phyloP scores from a whole-genome alignment of 164 flowering plant genomes.

The Taxillus chinensis region DNA sequence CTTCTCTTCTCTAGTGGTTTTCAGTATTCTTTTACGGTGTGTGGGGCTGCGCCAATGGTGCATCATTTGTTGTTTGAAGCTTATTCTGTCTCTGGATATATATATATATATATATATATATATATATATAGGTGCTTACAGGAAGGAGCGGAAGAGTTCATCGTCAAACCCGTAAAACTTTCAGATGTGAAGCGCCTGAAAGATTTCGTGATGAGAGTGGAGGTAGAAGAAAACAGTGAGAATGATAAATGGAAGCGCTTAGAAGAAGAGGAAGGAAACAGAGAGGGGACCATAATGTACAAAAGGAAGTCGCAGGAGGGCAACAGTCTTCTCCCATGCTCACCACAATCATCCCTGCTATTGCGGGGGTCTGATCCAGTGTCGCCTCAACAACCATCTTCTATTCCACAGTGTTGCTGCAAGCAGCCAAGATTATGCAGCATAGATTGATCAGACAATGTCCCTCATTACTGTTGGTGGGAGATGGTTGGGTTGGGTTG shows the following conservation, averaged over 20 bases:
- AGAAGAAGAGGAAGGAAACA: conserved; percentile 22
- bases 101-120: too few species aligned
- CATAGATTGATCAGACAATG: background rate
- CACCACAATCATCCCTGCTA: background rate
- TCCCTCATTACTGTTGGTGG: too few species aligned
- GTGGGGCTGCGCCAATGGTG: too few species aligned
- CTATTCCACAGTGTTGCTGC: conserved; percentile 4
- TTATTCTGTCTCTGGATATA: too few species aligned
- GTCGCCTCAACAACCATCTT: background rate
- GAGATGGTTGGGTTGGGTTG: too few species aligned
- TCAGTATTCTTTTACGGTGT: too few species aligned
- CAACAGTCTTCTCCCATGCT: background rate
- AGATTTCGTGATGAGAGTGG: conserved; percentile 33
- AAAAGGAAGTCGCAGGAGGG: conserved; percentile 10
- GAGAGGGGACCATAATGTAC: background rate
- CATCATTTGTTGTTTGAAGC: too few species aligned
- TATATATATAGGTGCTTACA: conserved; percentile 57
- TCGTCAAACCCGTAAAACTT: conserved; percentile 77
- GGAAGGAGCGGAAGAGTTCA: conserved; percentile 85
- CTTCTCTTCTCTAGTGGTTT: too few species aligned
- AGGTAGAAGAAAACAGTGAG: conserved; percentile 11
- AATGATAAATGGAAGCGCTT: conserved; percentile 24
- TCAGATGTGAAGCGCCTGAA: conserved; percentile 64
- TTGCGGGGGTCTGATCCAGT: background rate
- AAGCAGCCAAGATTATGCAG: conserved; percentile 15